phyloP scores from a whole-genome alignment of 371 early-diverging fungal species.

The Mucor irregularis region DNA sequence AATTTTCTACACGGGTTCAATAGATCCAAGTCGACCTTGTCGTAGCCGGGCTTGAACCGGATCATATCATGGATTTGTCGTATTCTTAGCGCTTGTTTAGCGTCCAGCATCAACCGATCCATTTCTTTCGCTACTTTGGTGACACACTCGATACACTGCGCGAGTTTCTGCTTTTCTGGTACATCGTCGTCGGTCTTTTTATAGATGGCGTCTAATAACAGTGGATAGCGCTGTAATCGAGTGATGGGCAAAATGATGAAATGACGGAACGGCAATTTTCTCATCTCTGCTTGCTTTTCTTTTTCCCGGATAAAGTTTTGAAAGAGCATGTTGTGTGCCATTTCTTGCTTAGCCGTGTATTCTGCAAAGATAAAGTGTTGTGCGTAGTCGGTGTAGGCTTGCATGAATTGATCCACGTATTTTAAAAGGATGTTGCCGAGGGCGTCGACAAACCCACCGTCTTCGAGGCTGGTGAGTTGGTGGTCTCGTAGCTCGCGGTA shows the following conservation, averaged over 20 bases:
- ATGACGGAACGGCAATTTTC: conserved; percentile 56
- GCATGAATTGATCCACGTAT: conserved; percentile 60
- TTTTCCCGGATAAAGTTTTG: conserved; percentile 65
- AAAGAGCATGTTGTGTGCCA: conserved; percentile 58
- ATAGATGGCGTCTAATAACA: conserved; percentile 74
- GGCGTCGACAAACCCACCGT: conserved; percentile 58
- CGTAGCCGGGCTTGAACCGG: conserved; percentile 24
- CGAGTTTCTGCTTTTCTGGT: conserved; percentile 54
- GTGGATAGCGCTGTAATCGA: conserved; percentile 79
- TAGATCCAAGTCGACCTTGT: conserved; percentile 60
- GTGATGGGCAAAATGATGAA: conserved; percentile 62
- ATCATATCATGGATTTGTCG: conserved; percentile 24
- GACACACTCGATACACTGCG: conserved; percentile 58
- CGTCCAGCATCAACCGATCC: conserved; percentile 12
- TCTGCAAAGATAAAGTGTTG: conserved; percentile 76
- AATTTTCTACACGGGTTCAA: conserved; percentile 65
- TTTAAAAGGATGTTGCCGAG: conserved; percentile 78
- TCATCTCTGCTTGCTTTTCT: conserved; percentile 52
- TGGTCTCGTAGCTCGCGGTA: conserved; percentile 61
- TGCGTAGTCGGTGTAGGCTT: conserved; percentile 78
- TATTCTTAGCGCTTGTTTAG: neutral
- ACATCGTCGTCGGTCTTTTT: conserved; percentile 62
- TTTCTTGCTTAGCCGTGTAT: conserved; percentile 71
- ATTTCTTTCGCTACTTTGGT: conserved; percentile 56
- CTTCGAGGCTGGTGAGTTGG: conserved; percentile 52